Evolutionary conservation across 1,284 basidiomycete genomes (phyloP).

Genomic region (Irpex sp.): DNA sequence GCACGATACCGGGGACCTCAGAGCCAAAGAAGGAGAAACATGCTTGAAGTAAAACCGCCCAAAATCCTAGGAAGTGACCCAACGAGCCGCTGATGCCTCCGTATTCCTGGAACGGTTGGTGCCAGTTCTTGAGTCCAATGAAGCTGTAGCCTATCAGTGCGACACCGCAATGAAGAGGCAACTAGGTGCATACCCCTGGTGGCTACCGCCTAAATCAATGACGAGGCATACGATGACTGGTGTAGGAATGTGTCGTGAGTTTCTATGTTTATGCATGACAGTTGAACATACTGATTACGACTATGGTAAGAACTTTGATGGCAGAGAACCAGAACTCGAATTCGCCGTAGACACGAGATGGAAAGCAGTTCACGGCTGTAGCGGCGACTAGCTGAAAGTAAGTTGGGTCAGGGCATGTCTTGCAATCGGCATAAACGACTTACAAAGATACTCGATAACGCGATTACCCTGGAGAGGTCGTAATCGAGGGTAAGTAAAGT

Average conservation of each 20-base stretch:
- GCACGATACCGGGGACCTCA: conserved; percentile 26
- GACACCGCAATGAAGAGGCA: background rate
- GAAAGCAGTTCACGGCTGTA: conserved; percentile 31
- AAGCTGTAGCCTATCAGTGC: background rate
- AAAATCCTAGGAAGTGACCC: conserved; percentile 44
- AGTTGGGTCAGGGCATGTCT: conserved; percentile 21
- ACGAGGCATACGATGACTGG: conserved; percentile 27
- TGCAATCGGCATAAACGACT: conserved; percentile 1
- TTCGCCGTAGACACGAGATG: conserved; percentile 26
- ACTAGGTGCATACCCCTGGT: conserved; percentile 12
- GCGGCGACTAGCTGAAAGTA: conserved; percentile 73
- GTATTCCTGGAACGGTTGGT: conserved; percentile 20
- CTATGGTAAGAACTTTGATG: conserved; percentile 33
- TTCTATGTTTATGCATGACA: background rate
- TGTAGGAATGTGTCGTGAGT: no score
- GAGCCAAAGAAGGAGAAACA: conserved; percentile 29
- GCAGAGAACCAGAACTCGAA: conserved; percentile 34
- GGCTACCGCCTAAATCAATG: conserved; percentile 24
- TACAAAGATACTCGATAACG: conserved; percentile 19
- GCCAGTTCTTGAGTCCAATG: conserved; percentile 21
- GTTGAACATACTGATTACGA: conserved; percentile 24
- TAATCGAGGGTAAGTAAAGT: background rate
- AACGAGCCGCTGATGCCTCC: conserved; percentile 24
- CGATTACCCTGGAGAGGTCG: conserved; percentile 9
- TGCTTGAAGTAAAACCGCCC: conserved; percentile 36